These are phyloP conservation scores for Pythium volutum DNA, from an alignment of 352 stramenopile genomes.

Conservation along the genomic window DNA sequence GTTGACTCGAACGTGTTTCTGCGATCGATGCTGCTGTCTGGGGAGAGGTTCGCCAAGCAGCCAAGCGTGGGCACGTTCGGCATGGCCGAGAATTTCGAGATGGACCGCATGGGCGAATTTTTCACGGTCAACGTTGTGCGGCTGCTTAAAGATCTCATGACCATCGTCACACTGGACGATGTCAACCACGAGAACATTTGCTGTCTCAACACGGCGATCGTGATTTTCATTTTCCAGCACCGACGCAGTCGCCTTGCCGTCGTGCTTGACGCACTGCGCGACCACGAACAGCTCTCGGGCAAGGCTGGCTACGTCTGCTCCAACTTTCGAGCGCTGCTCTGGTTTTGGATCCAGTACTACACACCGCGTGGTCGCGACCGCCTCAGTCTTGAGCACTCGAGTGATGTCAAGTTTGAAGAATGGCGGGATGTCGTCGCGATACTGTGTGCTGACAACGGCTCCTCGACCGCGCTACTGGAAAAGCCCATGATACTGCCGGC, in stretches of 20 bases:
- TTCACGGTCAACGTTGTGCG: conserved; percentile 84
- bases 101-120: conserved; percentile 87
- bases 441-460: conserved; percentile 92
- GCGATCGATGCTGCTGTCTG: conserved; percentile 87
- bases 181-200: conserved; percentile 98
- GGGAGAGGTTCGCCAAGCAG: conserved; percentile 62
- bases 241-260: conserved; percentile 76
- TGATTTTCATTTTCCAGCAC: conserved; percentile 94
- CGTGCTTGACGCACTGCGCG: conserved; percentile 66
- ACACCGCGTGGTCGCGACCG: conserved; percentile 90
- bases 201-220: conserved; percentile 95
- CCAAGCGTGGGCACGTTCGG: conserved; percentile 37
- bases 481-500: conserved; percentile 46
- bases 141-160: conserved; percentile 94
- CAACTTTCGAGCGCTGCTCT: conserved; percentile 93
- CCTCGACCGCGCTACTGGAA: conserved; percentile 72
- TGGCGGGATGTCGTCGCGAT: conserved; percentile 90
- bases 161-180: conserved; percentile 92
- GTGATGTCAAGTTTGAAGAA: conserved; percentile 93
- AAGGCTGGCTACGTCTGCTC: conserved; percentile 69
- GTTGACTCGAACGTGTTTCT: conserved; percentile 98
- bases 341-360: conserved; percentile 97
- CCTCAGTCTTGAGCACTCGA: conserved; percentile 93
- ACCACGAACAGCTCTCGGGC: conserved; percentile 58
- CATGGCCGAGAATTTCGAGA: conserved; percentile 48